Percentiles rank a stretch among this genome's conserved stretches.
Conservation (phyloP, 495 filamentous ascomycete genomes). For the Penicillium robsamsonii region DNA sequence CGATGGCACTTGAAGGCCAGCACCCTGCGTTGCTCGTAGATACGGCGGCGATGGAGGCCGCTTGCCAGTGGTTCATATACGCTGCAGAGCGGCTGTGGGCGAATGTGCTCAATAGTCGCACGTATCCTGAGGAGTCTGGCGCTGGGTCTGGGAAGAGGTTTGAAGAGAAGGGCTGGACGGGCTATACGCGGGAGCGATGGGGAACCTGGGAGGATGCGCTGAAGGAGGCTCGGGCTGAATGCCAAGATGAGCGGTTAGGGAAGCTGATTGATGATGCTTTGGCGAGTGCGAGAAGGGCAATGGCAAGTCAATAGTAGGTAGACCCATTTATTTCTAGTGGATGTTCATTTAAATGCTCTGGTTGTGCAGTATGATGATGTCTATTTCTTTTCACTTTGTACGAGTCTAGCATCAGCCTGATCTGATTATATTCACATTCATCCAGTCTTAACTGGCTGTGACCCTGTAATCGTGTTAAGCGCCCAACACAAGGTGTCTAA, state of each 20-base stretch:
- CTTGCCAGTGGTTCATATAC: constrained; percentile 9
- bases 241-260: background rate
- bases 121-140: background rate
- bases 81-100: background rate
- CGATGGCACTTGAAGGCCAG: constrained; percentile 3
- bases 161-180: background rate
- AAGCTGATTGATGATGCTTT: constrained; percentile 4
- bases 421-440: too few species aligned
- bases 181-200: constrained; percentile 5
- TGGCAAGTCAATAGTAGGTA: background rate
- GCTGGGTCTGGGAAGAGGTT: background rate
- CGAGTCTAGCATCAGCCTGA: too few species aligned
- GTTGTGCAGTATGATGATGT: background rate
- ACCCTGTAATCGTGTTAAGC: too few species aligned
- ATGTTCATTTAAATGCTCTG: background rate
- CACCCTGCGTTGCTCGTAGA: background rate
- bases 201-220: background rate
- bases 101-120: constrained; percentile 2
- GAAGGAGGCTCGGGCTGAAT: background rate
- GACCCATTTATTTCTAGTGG: background rate
- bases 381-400: background rate
- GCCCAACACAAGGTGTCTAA: too few species aligned
- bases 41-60: constrained; percentile 6
- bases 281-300: background rate
- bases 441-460: too few species aligned